Evolutionary conservation across 176 grass and related monocot genomes (phyloP).

Genomic region (Phoenix dactylifera): DNA sequence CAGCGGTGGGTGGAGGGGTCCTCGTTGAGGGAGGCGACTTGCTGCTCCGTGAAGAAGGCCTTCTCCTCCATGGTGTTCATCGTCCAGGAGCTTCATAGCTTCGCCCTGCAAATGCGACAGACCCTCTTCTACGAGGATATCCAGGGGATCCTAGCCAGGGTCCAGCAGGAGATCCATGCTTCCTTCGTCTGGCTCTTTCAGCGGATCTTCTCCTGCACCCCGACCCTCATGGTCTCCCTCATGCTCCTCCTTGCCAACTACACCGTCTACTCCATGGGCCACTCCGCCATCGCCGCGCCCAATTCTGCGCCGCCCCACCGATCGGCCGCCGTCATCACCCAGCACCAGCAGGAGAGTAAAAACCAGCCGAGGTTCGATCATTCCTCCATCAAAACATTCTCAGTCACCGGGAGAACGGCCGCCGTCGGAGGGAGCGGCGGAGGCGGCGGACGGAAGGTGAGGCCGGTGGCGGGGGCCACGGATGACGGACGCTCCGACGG

Average conservation of each 20-base stretch:
- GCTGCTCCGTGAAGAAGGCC: conserved; percentile 11
- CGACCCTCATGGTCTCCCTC: conserved; percentile 15
- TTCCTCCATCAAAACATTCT: background rate
- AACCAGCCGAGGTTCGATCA: background rate
- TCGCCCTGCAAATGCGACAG: background rate
- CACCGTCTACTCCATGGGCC: conserved; percentile 8
- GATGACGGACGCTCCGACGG: background rate
- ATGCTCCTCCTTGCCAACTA: conserved; percentile 14
- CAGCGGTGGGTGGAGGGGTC: background rate
- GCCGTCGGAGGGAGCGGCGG: conserved; percentile 2
- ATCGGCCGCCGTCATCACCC: background rate
- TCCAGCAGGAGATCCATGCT: conserved; percentile 1
- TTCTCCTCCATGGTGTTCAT: conserved; percentile 17
- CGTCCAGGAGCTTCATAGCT: conserved; percentile 5
- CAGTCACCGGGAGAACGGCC: background rate
- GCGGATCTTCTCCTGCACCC: conserved; percentile 10
- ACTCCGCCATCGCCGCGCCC: background rate
- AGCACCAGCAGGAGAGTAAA: background rate
- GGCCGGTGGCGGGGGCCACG: conserved; percentile 7
- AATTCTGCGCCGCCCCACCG: no score
- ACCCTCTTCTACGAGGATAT: conserved; percentile 1
- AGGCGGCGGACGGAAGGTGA: background rate
- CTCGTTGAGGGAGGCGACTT: background rate
- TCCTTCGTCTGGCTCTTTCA: conserved; percentile 15
- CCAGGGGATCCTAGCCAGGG: conserved; percentile 2